Conservation (phyloP, 345 rosid genomes). For the Erodium maritimum region DNA sequence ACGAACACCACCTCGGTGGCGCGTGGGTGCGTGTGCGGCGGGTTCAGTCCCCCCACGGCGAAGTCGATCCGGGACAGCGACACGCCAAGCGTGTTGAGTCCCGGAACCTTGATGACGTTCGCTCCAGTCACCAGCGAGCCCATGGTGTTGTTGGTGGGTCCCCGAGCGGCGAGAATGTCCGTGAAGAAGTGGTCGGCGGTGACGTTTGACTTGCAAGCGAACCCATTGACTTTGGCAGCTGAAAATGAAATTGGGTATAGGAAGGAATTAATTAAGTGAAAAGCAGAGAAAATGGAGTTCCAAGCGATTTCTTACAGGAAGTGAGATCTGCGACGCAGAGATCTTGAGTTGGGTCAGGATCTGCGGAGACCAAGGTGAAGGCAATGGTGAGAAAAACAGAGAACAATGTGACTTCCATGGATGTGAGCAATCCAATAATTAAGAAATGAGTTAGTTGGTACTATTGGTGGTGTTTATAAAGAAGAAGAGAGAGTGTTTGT, state of each 20-base stretch:
- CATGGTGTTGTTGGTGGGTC: constrained; percentile 33
- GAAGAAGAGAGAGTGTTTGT: neutral
- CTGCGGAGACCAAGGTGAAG: constrained; percentile 27
- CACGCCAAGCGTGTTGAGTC: constrained; percentile 52
- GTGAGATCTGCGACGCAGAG: constrained; percentile 65
- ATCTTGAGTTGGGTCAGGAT: constrained; percentile 67
- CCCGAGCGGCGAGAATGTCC: constrained; percentile 31
- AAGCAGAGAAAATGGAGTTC: no score
- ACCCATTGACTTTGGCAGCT: constrained; percentile 48
- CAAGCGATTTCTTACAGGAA: constrained; percentile 13
- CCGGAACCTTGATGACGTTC: constrained; percentile 37
- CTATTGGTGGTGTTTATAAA: no score
- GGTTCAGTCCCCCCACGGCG: constrained; percentile 45
- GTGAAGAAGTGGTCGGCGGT: constrained; percentile 36
- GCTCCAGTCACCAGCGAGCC: constrained; percentile 37
- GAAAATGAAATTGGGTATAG: no score
- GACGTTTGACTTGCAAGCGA: constrained; percentile 35
- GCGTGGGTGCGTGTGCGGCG: constrained; percentile 63
- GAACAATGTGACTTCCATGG: no score
- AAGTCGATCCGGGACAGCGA: constrained; percentile 49
- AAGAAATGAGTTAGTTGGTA: no score
- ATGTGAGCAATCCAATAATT: no score
- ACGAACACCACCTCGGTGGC: constrained; percentile 43
- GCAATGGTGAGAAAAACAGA: neutral
- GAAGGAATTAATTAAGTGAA: no score